Evolutionary conservation across 257 asterid species (phyloP).

Genomic region (Przewalskia tangutica): DNA sequence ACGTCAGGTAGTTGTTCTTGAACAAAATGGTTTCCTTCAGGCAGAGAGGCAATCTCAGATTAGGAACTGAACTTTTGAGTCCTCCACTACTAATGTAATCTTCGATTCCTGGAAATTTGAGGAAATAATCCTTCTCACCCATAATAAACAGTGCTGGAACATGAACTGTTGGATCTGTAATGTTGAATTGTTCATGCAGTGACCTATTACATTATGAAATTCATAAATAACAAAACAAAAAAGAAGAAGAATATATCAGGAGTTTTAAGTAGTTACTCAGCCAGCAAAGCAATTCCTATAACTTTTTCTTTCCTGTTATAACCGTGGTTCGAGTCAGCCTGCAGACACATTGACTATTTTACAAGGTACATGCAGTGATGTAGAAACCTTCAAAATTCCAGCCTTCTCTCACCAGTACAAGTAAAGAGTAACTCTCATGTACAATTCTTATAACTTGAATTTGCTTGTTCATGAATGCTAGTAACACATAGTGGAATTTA

Average conservation of each 20-base stretch:
- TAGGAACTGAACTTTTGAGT: slow-evolving; percentile 27
- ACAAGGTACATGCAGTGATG: background rate
- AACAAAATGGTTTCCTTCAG: slow-evolving; percentile 62
- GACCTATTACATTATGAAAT: slow-evolving; percentile 15
- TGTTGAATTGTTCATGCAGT: slow-evolving; percentile 14
- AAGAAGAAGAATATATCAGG: background rate
- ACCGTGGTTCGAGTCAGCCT: background rate
- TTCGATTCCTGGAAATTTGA: slow-evolving; percentile 44
- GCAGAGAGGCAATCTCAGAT: slow-evolving; percentile 23
- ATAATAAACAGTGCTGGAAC: slow-evolving; percentile 37
- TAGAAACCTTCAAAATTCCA: too few relatives aligned
- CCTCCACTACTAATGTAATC: slow-evolving; percentile 32
- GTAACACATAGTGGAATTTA: background rate
- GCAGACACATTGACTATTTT: background rate
- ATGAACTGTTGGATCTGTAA: slow-evolving; percentile 21
- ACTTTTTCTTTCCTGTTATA: background rate
- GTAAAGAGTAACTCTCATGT: background rate
- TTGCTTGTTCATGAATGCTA: background rate
- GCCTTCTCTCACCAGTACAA: background rate
- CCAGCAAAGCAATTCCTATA: background rate
- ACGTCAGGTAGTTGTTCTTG: slow-evolving; percentile 55
- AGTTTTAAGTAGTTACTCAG: background rate
- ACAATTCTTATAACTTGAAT: background rate
- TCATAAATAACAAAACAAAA: background rate
- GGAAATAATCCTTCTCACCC: slow-evolving; percentile 47